phyloP scores from a whole-genome alignment of 2,329 filamentous ascomycete genomes.

The Daldinia sp. region DNA sequence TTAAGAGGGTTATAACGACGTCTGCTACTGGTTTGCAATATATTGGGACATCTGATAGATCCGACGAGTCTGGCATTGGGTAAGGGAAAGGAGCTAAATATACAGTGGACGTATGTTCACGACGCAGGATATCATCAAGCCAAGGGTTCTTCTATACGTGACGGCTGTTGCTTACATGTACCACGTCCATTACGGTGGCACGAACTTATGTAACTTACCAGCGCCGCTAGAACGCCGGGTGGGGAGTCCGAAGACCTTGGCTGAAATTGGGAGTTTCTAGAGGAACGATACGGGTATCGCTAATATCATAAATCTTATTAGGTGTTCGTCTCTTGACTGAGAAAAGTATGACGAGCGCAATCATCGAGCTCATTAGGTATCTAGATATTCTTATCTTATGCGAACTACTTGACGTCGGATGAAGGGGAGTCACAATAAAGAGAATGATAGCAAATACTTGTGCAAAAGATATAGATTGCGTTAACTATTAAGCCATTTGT shows the following conservation, averaged over 20 bases:
- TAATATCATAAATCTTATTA: neutral
- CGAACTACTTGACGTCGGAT: no score
- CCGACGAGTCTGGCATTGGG: neutral
- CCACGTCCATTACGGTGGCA: neutral
- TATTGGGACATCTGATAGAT: neutral
- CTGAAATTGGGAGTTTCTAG: neutral
- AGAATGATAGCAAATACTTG: no score
- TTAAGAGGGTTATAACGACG: neutral
- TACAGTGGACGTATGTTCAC: neutral
- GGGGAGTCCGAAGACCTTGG: neutral
- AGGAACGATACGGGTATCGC: neutral
- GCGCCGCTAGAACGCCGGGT: neutral
- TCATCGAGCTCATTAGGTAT: no score
- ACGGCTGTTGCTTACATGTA: neutral
- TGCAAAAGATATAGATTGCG: no score
- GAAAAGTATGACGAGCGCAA: neutral
- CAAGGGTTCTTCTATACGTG: neutral
- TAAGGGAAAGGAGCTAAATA: neutral
- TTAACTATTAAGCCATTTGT: no score
- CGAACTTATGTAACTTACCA: neutral
- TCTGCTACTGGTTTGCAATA: neutral
- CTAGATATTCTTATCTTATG: no score
- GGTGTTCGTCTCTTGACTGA: neutral
- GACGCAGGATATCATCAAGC: neutral
- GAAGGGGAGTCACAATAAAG: no score